These are phyloP conservation scores for Phytophthora colocasiae DNA, from an alignment of 352 stramenopile species.

Conservation along the genomic window DNA sequence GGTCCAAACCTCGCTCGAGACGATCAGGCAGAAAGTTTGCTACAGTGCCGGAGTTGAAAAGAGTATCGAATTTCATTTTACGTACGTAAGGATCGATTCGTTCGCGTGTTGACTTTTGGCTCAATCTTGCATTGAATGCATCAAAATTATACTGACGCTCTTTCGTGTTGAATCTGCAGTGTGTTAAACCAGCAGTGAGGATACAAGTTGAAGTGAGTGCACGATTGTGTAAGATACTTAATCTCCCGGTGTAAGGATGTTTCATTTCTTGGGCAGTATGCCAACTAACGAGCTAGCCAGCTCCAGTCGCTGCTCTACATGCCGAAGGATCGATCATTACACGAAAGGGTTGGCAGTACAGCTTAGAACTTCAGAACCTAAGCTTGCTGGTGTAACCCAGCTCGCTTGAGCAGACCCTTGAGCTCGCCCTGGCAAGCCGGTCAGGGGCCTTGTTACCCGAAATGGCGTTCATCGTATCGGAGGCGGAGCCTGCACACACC, in stretches of 20 bases:
- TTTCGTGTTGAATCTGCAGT: not conserved
- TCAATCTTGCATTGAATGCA: not conserved
- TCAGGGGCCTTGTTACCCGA: constrained; percentile 85
- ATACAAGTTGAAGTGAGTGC: constrained; percentile 14
- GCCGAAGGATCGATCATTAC: constrained; percentile 13
- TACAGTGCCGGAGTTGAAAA: constrained; percentile 3
- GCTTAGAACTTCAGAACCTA: constrained; percentile 81
- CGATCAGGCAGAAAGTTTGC: not conserved
- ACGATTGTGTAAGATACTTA: constrained; percentile 18
- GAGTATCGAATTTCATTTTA: constrained; percentile 7
- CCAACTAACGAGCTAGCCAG: constrained; percentile 23
- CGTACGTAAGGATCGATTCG: constrained; percentile 5
- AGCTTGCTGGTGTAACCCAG: constrained; percentile 58
- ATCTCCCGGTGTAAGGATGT: constrained; percentile 18
- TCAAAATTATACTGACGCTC: constrained; percentile 1
- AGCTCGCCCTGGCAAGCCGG: constrained; percentile 80
- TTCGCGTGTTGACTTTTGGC: constrained; percentile 12
- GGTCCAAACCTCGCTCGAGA: not conserved
- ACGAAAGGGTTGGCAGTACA: constrained; percentile 3
- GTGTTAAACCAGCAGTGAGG: constrained; percentile 3
- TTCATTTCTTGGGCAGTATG: constrained; percentile 17
- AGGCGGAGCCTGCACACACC: constrained; percentile 87
- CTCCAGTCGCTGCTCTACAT: constrained; percentile 29
- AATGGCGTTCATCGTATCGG: constrained; percentile 82
- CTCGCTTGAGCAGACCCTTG: constrained; percentile 77